phyloP scores from a whole-genome alignment of 139 green algal species.

The Chlorella sp. region DNA sequence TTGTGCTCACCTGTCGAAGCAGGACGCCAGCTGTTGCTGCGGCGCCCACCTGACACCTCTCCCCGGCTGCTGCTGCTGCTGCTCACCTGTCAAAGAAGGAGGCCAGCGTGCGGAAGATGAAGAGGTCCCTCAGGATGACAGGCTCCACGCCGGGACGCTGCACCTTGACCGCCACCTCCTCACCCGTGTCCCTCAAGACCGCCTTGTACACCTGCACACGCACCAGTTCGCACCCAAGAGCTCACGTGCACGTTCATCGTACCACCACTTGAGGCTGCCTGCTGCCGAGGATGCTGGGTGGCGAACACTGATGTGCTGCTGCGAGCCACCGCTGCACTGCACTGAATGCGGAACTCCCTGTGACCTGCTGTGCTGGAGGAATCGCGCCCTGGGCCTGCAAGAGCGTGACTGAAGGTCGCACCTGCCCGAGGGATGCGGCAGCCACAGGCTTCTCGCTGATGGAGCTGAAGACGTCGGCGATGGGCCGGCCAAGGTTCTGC shows the following conservation, averaged over 20 bases:
- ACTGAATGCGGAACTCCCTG: no score
- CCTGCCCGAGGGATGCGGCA: conserved; percentile 87
- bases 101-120: conserved; percentile 86
- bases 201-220: conserved; percentile 79
- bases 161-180: conserved; percentile 96
- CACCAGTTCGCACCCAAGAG: neutral
- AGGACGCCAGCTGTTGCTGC: no score
- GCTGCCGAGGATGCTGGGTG: no score
- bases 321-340: no score
- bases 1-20: no score
- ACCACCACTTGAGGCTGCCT: no score
- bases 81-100: conserved; percentile 59
- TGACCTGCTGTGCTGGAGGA: no score
- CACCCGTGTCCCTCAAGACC: conserved; percentile 74
- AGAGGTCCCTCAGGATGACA: conserved; percentile 89
- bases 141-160: conserved; percentile 91
- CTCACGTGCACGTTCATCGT: no score
- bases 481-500: conserved; percentile 69
- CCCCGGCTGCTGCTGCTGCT: neutral
- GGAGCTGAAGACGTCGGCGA: conserved; percentile 76
- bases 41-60: neutral
- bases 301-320: no score
- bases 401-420: no score
- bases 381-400: no score
- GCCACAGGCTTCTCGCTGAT: conserved; percentile 85